Percentiles rank a stretch among this genome's conserved stretches.
Conservation (phyloP, 2,329 filamentous ascomycete genomes). For the Calonectria ilicicola region DNA sequence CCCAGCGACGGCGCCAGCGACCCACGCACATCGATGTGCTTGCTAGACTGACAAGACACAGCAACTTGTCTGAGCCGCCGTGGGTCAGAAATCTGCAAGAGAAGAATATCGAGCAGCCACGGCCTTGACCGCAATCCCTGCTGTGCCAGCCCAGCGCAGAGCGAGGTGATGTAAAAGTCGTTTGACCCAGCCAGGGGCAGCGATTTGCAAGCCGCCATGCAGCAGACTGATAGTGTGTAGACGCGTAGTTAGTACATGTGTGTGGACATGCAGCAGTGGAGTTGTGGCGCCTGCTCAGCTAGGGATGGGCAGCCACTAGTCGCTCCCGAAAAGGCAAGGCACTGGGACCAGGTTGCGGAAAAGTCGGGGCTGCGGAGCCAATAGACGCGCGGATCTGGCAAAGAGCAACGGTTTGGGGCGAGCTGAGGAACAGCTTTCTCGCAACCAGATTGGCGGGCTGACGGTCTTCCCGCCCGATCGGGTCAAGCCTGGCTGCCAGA, state of each 20-base stretch:
- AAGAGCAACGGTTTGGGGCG: constrained; percentile 39
- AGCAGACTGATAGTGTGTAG: constrained; percentile 23
- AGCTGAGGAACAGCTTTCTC: constrained; percentile 37
- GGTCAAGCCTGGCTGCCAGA: constrained; percentile 35
- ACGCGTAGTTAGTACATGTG: constrained; percentile 29
- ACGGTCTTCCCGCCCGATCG: constrained; percentile 28
- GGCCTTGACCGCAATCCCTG: constrained; percentile 1
- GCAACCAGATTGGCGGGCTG: constrained; percentile 24
- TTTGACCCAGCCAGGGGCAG: constrained; percentile 14
- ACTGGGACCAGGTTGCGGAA: constrained; percentile 29
- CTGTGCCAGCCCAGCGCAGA: constrained; percentile 18
- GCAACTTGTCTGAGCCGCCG: constrained; percentile 30
- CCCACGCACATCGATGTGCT: constrained; percentile 13
- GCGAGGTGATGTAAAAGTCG: constrained; percentile 21
- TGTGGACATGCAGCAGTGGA: constrained; percentile 23
- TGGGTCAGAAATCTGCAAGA: constrained; percentile 29
- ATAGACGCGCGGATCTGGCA: constrained; percentile 43
- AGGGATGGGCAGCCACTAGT: constrained; percentile 43
- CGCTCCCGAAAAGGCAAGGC: constrained; percentile 37
- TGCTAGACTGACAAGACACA: background rate
- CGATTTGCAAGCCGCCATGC: constrained; percentile 14
- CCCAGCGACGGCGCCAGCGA: constrained; percentile 5
- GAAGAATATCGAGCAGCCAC: constrained; percentile 19
- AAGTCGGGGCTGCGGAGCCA: constrained; percentile 38
- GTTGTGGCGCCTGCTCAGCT: constrained; percentile 40